These are phyloP conservation scores for Tillandsia leiboldiana DNA, from an alignment of 176 grass and related monocot species.

Conservation along the genomic window DNA sequence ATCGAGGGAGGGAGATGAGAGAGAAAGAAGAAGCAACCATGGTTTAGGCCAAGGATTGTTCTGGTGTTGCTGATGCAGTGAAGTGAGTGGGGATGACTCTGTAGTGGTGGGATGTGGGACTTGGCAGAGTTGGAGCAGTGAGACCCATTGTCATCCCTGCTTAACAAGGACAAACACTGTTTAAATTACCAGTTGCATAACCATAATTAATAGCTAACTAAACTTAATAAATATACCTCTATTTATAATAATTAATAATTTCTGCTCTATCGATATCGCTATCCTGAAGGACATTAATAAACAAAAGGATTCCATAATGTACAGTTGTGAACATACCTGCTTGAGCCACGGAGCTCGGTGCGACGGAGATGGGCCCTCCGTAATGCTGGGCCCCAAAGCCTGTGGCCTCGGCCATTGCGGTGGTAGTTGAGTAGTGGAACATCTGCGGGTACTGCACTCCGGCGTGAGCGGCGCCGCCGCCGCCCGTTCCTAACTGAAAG, in stretches of 20 bases:
- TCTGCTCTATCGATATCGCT: background rate
- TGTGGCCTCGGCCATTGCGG: background rate
- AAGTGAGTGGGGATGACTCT: constrained; percentile 18
- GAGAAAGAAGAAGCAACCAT: constrained; percentile 2
- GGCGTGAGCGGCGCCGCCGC: background rate
- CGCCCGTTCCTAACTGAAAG: constrained; percentile 9
- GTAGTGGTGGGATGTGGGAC: constrained; percentile 9
- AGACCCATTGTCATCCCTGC: constrained; percentile 22
- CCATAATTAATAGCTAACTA: no score
- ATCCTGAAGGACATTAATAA: background rate
- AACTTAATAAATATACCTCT: no score
- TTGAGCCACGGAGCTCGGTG: constrained; percentile 6
- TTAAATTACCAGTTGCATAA: background rate
- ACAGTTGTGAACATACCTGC: constrained; percentile 9
- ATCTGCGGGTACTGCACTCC: background rate
- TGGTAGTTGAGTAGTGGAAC: background rate
- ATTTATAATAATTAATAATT: background rate
- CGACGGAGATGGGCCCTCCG: constrained; percentile 1
- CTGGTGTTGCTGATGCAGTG: background rate
- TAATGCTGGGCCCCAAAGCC: constrained; percentile 6
- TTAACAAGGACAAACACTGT: constrained; percentile 12
- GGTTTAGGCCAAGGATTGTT: constrained; percentile 23
- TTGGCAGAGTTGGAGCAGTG: constrained; percentile 22
- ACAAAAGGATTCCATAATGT: background rate
- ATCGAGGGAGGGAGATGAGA: background rate